phyloP scores from a whole-genome alignment of 495 filamentous ascomycete species.

The Glonium stellatum region DNA sequence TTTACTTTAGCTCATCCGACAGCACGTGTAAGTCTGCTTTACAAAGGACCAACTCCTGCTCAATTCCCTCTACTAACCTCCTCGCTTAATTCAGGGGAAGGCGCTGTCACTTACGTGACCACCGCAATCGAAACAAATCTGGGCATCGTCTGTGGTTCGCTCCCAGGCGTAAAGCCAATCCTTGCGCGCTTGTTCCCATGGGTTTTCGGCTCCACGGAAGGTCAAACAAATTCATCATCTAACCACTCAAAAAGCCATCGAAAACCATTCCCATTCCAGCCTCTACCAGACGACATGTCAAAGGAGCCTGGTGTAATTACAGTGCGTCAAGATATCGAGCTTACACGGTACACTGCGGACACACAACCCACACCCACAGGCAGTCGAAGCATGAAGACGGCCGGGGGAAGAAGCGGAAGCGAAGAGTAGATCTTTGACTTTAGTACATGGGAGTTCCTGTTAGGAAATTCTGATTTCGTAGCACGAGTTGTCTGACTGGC shows the following conservation, averaged over 20 bases:
- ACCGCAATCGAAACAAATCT: constrained; percentile 1
- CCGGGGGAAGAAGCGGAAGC: background rate
- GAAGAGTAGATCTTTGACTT: constrained; percentile 6
- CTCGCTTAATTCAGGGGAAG: background rate
- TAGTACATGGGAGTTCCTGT: too few relatives aligned
- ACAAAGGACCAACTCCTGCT: background rate
- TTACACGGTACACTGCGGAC: background rate
- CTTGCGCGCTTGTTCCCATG: background rate
- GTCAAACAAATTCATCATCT: background rate
- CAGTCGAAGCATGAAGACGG: too few relatives aligned
- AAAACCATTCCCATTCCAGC: background rate
- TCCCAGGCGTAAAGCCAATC: background rate
- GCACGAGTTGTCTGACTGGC: too few relatives aligned
- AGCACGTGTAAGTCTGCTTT: background rate
- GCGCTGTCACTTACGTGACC: background rate
- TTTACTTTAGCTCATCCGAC: constrained; percentile 6
- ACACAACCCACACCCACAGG: background rate
- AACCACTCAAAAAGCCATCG: background rate
- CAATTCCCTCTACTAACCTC: background rate
- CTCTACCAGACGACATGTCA: background rate
- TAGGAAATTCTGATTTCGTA: too few relatives aligned
- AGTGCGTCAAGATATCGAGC: background rate
- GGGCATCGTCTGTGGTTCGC: constrained; percentile 1
- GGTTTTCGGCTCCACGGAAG: background rate
- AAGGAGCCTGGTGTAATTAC: background rate